These are phyloP conservation scores for Botrytis squamosa DNA, from an alignment of 2,329 filamentous ascomycete genomes.

Conservation along the genomic window DNA sequence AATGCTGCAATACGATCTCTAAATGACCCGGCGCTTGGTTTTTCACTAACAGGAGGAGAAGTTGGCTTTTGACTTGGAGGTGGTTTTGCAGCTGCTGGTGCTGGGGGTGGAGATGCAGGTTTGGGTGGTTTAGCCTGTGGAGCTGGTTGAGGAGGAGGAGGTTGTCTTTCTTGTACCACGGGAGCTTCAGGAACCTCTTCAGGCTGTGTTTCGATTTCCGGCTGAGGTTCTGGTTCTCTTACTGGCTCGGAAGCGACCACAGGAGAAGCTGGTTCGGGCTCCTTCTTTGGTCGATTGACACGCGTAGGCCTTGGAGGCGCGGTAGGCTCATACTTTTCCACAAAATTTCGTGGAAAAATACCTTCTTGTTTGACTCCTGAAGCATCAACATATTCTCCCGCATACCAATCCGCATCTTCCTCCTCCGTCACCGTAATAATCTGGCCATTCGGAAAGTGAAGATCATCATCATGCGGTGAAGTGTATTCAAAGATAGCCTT, in stretches of 20 bases:
- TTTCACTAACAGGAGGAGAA: conserved; percentile 65
- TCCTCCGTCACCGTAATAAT: conserved; percentile 91
- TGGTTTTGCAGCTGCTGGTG: conserved; percentile 35
- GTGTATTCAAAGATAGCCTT: conserved; percentile 94
- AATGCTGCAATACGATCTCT: conserved; percentile 96
- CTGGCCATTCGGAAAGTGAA: conserved; percentile 80
- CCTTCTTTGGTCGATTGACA: conserved; percentile 63
- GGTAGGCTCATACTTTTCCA: conserved; percentile 90
- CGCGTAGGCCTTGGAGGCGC: conserved; percentile 83
- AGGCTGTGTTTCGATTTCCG: conserved; percentile 42
- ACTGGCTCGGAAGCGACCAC: conserved; percentile 41
- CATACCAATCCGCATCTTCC: conserved; percentile 93
- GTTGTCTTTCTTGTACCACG: conserved; percentile 33
- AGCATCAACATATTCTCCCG: conserved; percentile 80
- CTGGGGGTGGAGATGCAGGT: conserved; percentile 39
- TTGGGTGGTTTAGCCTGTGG: conserved; percentile 40
- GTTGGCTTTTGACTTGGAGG: conserved; percentile 47
- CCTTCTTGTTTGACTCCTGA: conserved; percentile 74
- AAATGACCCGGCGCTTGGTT: conserved; percentile 76
- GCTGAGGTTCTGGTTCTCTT: conserved; percentile 38
- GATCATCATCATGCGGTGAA: conserved; percentile 91
- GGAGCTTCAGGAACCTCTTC: conserved; percentile 42
- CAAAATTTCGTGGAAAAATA: conserved; percentile 95
- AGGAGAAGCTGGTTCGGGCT: conserved; percentile 39
- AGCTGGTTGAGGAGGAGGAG: conserved; percentile 35